phyloP scores from a whole-genome alignment of 805 yeast species.

The Grigorovia humatica region DNA sequence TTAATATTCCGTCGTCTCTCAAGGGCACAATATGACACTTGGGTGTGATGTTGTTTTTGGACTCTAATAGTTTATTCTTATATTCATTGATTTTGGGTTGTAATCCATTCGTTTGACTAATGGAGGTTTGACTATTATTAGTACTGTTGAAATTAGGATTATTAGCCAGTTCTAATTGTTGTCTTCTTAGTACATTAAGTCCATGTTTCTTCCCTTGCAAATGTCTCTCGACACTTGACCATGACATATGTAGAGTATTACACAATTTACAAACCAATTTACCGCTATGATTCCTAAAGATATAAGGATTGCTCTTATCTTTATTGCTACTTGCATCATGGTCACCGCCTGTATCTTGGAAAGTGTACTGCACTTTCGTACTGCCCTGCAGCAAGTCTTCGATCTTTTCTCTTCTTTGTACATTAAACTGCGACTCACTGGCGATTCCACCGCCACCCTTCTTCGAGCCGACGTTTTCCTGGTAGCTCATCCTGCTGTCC shows the following conservation, averaged over 20 bases:
- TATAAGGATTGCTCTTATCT: conserved; percentile 49
- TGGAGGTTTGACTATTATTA: background rate
- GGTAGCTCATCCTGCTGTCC: conserved; percentile 59
- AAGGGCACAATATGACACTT: conserved; percentile 57
- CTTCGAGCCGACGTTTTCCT: conserved; percentile 81
- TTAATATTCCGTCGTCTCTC: conserved; percentile 37
- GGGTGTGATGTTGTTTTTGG: conserved; percentile 32
- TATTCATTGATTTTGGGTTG: conserved; percentile 32
- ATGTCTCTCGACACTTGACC: conserved; percentile 75
- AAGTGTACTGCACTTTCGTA: conserved; percentile 29
- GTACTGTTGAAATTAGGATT: background rate
- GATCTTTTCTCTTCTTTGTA: conserved; percentile 57
- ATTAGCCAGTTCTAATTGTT: conserved; percentile 13
- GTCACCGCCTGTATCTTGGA: conserved; percentile 34
- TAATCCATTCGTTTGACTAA: conserved; percentile 7
- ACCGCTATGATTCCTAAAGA: conserved; percentile 75
- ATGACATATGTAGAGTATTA: conserved; percentile 69
- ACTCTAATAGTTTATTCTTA: conserved; percentile 41
- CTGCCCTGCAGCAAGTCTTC: conserved; percentile 42
- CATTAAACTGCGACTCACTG: conserved; percentile 55
- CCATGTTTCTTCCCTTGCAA: conserved; percentile 79
- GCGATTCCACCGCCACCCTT: conserved; percentile 90
- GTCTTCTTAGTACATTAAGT: conserved; percentile 55
- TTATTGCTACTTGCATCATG: conserved; percentile 20
- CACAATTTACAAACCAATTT: conserved; percentile 77